Evolutionary conservation across 2,329 filamentous ascomycete species (phyloP), one percentile per base, ranked within the genome.

Genomic region (Fusarium nematophilum): DNA sequence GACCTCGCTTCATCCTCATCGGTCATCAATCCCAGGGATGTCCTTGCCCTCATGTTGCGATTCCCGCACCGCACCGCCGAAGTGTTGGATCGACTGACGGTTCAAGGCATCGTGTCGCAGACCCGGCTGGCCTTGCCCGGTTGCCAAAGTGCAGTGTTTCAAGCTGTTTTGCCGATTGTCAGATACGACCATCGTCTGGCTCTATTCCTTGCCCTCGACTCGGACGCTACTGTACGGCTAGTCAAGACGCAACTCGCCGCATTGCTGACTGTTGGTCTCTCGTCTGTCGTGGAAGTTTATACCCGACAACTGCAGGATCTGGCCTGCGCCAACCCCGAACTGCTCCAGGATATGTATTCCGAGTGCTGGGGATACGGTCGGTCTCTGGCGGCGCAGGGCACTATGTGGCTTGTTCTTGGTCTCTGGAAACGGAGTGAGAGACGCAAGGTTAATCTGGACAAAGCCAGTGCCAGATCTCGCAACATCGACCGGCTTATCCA

Each of bases 141-240:
- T n/a, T 13, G 4, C 6, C 21, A 39, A 3, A 37, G 29, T 3
- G 17, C 14, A 5, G n/a, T 8, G 6, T 50, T 50, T n/a, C 37
- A 30, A 4, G 6, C 3, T 1, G 11, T 42, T 11, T 13, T 50
- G 4, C 37, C 46, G 10, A 4, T 14, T 1, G 29, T 50, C 7
- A 9, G 15, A 3, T 50, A 50, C 30, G 46, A 50, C 29, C 10
- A 50, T 8, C 46, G 26, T 9, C 29, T 50, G 9, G 46, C 46
- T 9, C 7, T 33, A 6, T 33, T 50, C 3, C 10, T 42, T 5
- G 36, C 46, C 4, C 6, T 50, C 15, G 46, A 50, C 2, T 15
- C 15, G 4, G 13, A n/a, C 11, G 9, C 21, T 2, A 18, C 11
- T 13, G 17, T 42, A 10, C 29, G 21, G 2, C 17, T 5, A 9